Evolutionary conservation across 2,329 filamentous ascomycete species (phyloP), one percentile per base, ranked within the genome.

Genomic region (Colletotrichum acutatum): DNA sequence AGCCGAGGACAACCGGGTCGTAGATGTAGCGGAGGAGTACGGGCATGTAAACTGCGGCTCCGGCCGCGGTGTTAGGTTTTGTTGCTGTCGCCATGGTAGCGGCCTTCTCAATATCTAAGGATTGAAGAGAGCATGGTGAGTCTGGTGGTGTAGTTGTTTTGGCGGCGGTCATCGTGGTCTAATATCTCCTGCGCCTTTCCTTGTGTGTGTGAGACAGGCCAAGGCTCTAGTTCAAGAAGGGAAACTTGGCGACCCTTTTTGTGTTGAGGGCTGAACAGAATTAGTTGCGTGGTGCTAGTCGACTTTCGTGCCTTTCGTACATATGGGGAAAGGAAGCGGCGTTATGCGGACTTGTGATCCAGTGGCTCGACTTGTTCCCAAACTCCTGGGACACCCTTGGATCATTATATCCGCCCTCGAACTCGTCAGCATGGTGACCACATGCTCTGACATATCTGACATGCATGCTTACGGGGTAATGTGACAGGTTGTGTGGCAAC

Each of bases 1-100:
- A 77, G 28, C 77, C 76, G 5, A 83, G 78, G 6, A 83, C 79
- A 62, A 76, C 76, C 52, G 76, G 68, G 66, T 82, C 79, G 56
- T 83, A 83, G 26, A 78, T 59, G 71, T 71, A 68, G 11, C 68
- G 57, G 4, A 71, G 68, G 16, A 61, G 37, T 16, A 71, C 5
- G 24, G 63, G 68, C 1, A 67, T 28, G 28, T 71, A 71, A 32
- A 71, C 52, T 19, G 63, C 63, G 49, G 68, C 63, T 5, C 68
- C 68, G 7, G 68, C 63, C 11, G 65, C 42, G 12, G 68, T 71
- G 34, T 67, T 53, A 30, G 66, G 42, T 26, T 19, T 11, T n/a
- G 56, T n/a, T 62, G 60, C 66, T 2, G 42, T 8, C 24, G 11
- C 42, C n/a, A 32, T 49, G 42, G 5, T 19, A n/a, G 42, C 42